Base-by-base conservation (phyloP, 2,329 filamentous ascomycete species). In the Neofusicoccum ribis region DNA sequence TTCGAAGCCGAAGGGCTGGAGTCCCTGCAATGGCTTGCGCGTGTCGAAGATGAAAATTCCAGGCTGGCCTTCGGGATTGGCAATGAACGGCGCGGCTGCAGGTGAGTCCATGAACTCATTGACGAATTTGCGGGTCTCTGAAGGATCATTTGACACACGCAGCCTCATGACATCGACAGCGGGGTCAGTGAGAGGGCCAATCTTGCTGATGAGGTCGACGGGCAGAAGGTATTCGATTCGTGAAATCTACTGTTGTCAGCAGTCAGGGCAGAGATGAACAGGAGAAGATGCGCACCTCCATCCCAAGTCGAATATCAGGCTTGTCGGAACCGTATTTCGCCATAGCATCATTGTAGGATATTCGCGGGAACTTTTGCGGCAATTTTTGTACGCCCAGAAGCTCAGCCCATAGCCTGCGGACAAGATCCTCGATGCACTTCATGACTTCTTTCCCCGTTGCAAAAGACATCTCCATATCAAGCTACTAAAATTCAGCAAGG, bases 391-490 rank as follows among this genome's bases (percentile, higher is more conserved):
- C 34, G 27, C 79, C 75, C 51, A 85, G 78, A 23, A 88, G 70
- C 1, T 78, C 75, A 0, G 73, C 74, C 83, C 87, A 91, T 0
- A 92, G 72, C 5, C 76, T 73, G 11, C 77, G 78, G 6, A 92
- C 73, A 3, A 91, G 76, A 1, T 63, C 63, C 69, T 89, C 85
- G 9, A 88, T 79, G 2, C 78, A 77, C 9, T 73, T 71, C 86
- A 91, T 93, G 8, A 96, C 89, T 69, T 90, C 85, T 54, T 87
- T 77, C 6, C 89, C 90, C 5, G 82, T 87, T 0, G 90, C 88
- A 79, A 97, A 99, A 0, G 91, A 87, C 90, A 96, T 95, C 76
- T 99, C 95, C 70, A 99, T 78, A 85, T 99, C 95, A 60, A 97
- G 85, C 88, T 95, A 71, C 14, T 0, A 6, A 9, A 52, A 27